These are phyloP conservation scores for Sequoia sempervirens DNA, from an alignment of 75 land plant species.

Conservation along the genomic window DNA sequence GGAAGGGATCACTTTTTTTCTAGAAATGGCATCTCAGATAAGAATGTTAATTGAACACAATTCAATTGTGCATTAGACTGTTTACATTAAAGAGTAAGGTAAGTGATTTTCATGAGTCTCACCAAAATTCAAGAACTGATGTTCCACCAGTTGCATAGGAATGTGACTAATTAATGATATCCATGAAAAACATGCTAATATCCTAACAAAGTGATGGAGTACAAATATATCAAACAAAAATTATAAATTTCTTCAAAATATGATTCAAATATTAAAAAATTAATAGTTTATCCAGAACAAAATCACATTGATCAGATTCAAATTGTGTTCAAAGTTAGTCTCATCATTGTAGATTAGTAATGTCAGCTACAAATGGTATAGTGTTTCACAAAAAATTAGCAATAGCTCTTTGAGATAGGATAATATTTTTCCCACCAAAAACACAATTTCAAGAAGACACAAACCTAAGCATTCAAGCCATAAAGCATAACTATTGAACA, in stretches of 20 bases:
- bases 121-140: slow-evolving; percentile 80
- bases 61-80: neutral
- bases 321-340: neutral
- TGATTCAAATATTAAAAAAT: neutral
- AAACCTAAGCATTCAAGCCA: too few species aligned
- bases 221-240: neutral
- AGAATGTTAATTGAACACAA: neutral
- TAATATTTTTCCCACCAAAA: too few species aligned
- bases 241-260: neutral
- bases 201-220: slow-evolving; percentile 36
- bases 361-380: neutral
- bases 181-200: slow-evolving; percentile 73
- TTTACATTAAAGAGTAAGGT: neutral
- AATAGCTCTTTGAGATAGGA: too few species aligned
- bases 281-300: neutral
- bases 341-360: neutral
- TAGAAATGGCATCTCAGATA: neutral
- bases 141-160: slow-evolving; percentile 93
- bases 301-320: neutral
- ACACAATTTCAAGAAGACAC: too few species aligned
- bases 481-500: too few species aligned
- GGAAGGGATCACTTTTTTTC: neutral
- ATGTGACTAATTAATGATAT: slow-evolving; percentile 77
- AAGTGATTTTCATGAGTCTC: slow-evolving; percentile 4
- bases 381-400: neutral